A percentile compares a stretch with the other conserved stretches of the same genome.
Evolutionary conservation across 352 stramenopile species (phyloP).

Genomic region (Plasmopara viticola): DNA sequence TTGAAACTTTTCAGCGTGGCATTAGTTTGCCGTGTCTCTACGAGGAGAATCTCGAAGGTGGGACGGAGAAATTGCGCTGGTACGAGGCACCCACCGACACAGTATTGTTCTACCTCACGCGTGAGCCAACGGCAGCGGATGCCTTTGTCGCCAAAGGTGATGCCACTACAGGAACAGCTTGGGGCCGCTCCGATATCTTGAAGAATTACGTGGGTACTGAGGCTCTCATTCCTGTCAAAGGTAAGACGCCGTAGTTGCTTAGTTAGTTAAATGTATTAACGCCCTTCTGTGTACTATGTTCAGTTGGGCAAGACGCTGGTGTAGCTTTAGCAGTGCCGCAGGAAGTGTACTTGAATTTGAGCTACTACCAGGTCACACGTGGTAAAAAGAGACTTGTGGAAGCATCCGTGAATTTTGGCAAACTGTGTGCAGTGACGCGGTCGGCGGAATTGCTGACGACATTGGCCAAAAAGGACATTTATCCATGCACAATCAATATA

Average conservation of each 20-base stretch:
- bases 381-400: slow-evolving; percentile 60
- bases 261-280: slow-evolving; percentile 4
- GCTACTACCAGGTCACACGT: slow-evolving; percentile 69
- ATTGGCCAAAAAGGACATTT: slow-evolving; percentile 67
- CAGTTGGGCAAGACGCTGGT: slow-evolving; percentile 41
- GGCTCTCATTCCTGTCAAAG: slow-evolving; percentile 69
- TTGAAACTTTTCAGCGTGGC: slow-evolving; percentile 41
- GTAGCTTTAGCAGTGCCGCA: slow-evolving; percentile 48
- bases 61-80: slow-evolving; percentile 76
- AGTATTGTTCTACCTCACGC: slow-evolving; percentile 86
- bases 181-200: slow-evolving; percentile 56
- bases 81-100: slow-evolving; percentile 77
- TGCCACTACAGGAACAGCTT: slow-evolving; percentile 26
- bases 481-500: slow-evolving; percentile 52
- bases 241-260: slow-evolving; percentile 21
- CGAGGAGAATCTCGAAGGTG: slow-evolving; percentile 78
- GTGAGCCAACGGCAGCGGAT: slow-evolving; percentile 50
- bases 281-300: background rate
- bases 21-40: slow-evolving; percentile 89
- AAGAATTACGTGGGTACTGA: slow-evolving; percentile 48
- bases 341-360: slow-evolving; percentile 70
- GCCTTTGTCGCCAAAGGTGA: slow-evolving; percentile 48
- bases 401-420: slow-evolving; percentile 62
- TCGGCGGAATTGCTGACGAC: slow-evolving; percentile 53
- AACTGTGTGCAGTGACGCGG: slow-evolving; percentile 63